phyloP scores from a whole-genome alignment of 2,329 filamentous ascomycete species.

The Cadophora luteo-olivacea region DNA sequence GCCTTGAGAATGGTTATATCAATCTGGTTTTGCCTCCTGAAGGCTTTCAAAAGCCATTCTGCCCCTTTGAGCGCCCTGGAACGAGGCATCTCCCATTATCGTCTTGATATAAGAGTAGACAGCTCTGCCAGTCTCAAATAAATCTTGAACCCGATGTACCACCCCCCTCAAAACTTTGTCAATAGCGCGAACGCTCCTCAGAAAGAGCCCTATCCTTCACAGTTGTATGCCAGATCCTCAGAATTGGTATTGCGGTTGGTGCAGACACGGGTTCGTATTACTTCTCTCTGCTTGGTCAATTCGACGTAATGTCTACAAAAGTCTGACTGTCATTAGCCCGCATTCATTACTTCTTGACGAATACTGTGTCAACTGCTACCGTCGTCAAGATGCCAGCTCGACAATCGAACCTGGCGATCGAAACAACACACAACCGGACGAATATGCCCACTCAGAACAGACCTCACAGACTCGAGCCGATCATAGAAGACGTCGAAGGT shows the following conservation, averaged over 20 bases:
- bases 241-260: conserved; percentile 22
- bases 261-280: conserved; percentile 18
- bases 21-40: background rate
- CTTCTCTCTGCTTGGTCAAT: background rate
- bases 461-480: background rate
- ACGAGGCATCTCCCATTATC: background rate
- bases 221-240: conserved; percentile 16
- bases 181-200: background rate
- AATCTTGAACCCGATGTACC: no score
- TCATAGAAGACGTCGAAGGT: conserved; percentile 5
- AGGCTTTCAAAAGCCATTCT: background rate
- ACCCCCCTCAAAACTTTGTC: background rate
- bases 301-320: background rate
- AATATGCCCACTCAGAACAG: background rate
- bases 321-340: background rate
- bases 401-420: background rate
- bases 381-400: background rate
- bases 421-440: background rate
- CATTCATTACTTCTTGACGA: conserved; percentile 9
- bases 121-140: background rate
- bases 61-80: background rate
- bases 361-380: background rate
- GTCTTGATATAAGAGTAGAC: conserved; percentile 1
- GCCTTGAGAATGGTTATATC: background rate
- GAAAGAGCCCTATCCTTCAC: no score